These are phyloP conservation scores for Fusarium subglutinans DNA, from an alignment of 2,329 filamentous ascomycete species.

Conservation along the genomic window DNA sequence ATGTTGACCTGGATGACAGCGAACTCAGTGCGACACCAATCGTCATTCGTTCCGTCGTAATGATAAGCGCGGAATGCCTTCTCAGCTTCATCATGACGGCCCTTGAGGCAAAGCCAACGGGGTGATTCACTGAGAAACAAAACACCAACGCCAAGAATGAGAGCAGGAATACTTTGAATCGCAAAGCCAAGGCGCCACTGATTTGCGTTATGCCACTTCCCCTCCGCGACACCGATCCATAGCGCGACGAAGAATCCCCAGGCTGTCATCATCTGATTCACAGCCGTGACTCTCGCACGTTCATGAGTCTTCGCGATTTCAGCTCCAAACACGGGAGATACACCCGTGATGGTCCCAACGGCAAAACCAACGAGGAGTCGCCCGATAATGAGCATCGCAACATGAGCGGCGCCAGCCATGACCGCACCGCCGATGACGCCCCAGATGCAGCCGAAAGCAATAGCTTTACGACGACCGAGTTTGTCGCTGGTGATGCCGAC, in stretches of 20 bases:
- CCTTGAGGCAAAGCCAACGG: conserved; percentile 50
- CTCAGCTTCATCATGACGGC: conserved; percentile 49
- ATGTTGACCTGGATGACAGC: conserved; percentile 49
- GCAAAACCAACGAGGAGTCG: conserved; percentile 51
- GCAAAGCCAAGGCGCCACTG: conserved; percentile 53
- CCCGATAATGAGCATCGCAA: conserved; percentile 53
- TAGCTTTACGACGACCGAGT: conserved; percentile 51
- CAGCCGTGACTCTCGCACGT: conserved; percentile 51
- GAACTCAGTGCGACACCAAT: conserved; percentile 50
- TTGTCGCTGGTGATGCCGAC: conserved; percentile 51
- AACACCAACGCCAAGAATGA: conserved; percentile 48
- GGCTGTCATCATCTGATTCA: conserved; percentile 55
- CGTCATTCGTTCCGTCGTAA: conserved; percentile 48
- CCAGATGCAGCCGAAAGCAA: conserved; percentile 53
- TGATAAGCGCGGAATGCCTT: conserved; percentile 49
- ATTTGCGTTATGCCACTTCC: conserved; percentile 50
- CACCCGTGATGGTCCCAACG: conserved; percentile 53
- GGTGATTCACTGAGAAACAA: conserved; percentile 50
- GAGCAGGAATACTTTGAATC: conserved; percentile 47
- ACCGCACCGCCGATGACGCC: conserved; percentile 51
- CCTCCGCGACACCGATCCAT: conserved; percentile 52
- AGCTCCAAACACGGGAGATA: conserved; percentile 52
- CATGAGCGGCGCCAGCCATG: conserved; percentile 53
- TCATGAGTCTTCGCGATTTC: conserved; percentile 55
- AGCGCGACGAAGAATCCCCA: conserved; percentile 54